phyloP scores from a whole-genome alignment of 2,329 filamentous ascomycete genomes.

The Neofusicoccum ribis region DNA sequence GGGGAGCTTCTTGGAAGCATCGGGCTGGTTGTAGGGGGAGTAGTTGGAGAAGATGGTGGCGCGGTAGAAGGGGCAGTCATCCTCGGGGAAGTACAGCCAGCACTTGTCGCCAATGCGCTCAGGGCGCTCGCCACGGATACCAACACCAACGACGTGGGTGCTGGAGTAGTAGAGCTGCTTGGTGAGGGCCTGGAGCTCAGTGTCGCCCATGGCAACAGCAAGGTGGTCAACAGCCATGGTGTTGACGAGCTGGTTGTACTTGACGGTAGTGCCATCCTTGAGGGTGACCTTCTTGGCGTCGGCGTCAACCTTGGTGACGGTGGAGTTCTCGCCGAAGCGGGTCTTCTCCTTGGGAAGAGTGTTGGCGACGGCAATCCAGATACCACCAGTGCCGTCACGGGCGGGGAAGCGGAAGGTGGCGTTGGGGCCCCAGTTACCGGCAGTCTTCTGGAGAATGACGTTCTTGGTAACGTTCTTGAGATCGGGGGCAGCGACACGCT shows the following conservation, averaged over 20 bases:
- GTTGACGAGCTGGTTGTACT: slow-evolving; percentile 89
- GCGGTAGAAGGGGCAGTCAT: slow-evolving; percentile 98
- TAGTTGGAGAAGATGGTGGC: slow-evolving; percentile 99
- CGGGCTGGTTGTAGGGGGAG: slow-evolving; percentile 96
- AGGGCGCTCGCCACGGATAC: slow-evolving; percentile 85
- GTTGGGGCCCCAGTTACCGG: slow-evolving; percentile 97
- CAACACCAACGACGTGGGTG: slow-evolving; percentile 95
- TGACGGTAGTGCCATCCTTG: slow-evolving; percentile 81
- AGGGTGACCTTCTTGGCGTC: slow-evolving; percentile 80
- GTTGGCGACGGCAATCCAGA: slow-evolving; percentile 96
- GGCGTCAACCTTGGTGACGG: slow-evolving; percentile 84
- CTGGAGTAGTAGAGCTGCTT: slow-evolving; percentile 96
- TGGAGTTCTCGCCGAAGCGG: slow-evolving; percentile 80
- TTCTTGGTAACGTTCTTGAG: slow-evolving; percentile 93
- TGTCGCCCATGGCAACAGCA: slow-evolving; percentile 81
- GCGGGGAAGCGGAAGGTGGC: slow-evolving; percentile 98
- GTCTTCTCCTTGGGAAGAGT: slow-evolving; percentile 92
- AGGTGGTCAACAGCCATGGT: slow-evolving; percentile 95
- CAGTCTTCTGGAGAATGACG: slow-evolving; percentile 92
- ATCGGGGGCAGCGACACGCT: slow-evolving; percentile 96
- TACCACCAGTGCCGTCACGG: slow-evolving; percentile 91
- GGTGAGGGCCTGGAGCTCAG: slow-evolving; percentile 77
- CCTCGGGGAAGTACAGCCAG: slow-evolving; percentile 99
- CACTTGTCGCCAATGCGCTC: slow-evolving; percentile 99
- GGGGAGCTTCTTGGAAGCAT: slow-evolving; percentile 76